These are phyloP conservation scores for Russula sp. DNA, from an alignment of 768 basidiomycete species.

Conservation along the genomic window DNA sequence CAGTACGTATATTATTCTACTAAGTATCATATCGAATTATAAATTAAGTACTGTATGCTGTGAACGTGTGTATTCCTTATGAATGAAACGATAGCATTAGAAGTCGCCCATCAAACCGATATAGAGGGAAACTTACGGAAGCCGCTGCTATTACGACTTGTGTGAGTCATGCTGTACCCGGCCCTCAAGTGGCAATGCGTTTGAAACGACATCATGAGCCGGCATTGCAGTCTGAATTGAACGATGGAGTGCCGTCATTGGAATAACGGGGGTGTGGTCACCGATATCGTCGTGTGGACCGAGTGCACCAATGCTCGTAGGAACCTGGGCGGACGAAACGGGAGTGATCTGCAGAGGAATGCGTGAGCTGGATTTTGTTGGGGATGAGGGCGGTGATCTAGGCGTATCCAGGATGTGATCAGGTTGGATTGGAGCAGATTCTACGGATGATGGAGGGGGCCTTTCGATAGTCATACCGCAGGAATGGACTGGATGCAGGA, in stretches of 20 bases:
- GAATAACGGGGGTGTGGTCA: neutral
- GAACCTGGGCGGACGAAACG: neutral
- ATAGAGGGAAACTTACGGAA: no score
- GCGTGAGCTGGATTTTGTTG: neutral
- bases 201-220: neutral
- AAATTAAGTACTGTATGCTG: no score
- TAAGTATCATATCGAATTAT: no score
- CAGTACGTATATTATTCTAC: no score
- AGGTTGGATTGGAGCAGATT: neutral
- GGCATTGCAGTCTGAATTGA: neutral
- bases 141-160: neutral
- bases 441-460: neutral
- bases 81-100: no score
- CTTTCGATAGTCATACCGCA: neutral
- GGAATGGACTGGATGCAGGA: no score
- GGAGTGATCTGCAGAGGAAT: neutral
- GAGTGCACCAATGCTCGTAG: neutral
- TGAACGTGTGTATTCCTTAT: no score
- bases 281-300: neutral
- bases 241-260: neutral
- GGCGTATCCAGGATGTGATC: neutral
- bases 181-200: neutral
- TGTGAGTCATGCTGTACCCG: neutral
- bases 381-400: neutral
- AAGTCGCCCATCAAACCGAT: no score